Evolutionary conservation across 352 stramenopile species (phyloP).

Genomic region (Elongisporangium undulatum): DNA sequence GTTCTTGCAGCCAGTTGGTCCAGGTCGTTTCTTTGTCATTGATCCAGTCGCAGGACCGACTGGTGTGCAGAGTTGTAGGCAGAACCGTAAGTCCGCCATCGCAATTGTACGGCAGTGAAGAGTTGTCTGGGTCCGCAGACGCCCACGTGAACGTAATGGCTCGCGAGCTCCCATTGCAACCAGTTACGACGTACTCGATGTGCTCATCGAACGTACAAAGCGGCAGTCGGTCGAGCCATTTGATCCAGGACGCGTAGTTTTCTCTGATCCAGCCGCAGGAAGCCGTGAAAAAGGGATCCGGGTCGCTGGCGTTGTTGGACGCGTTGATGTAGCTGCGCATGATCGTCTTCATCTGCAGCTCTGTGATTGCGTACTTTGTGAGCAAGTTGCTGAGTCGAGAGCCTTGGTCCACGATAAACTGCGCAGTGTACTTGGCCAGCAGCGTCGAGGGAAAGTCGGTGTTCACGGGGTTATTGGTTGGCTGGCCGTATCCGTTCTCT

Average conservation of each 20-base stretch:
- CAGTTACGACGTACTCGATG: slow-evolving; percentile 18
- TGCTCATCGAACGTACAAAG: slow-evolving; percentile 32
- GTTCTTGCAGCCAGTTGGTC: slow-evolving; percentile 23
- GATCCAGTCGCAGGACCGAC: slow-evolving; percentile 32
- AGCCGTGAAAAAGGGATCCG: slow-evolving; percentile 27
- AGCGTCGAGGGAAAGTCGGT: slow-evolving; percentile 33
- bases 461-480: slow-evolving; percentile 36
- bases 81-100: slow-evolving; percentile 29
- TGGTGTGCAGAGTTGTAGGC: slow-evolving; percentile 26
- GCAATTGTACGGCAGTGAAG: slow-evolving; percentile 25
- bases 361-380: slow-evolving; percentile 21
- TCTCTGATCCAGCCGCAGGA: slow-evolving; percentile 44
- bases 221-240: slow-evolving; percentile 35
- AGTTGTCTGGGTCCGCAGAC: slow-evolving; percentile 23
- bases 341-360: slow-evolving; percentile 37
- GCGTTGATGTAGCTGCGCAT: slow-evolving; percentile 17
- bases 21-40: slow-evolving; percentile 15
- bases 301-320: slow-evolving; percentile 5
- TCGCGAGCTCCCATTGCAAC: slow-evolving; percentile 17
- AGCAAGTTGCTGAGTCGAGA: slow-evolving; percentile 7
- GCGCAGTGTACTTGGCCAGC: slow-evolving; percentile 31
- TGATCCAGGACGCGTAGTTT: slow-evolving; percentile 45
- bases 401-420: slow-evolving; percentile 13
- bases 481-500: slow-evolving; percentile 39
- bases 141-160: slow-evolving; percentile 30